Percentiles rank a stretch among this genome's conserved stretches.
phyloP scores from a whole-genome alignment of 2,329 filamentous ascomycete genomes.

The Ophiosphaerella narmari region DNA sequence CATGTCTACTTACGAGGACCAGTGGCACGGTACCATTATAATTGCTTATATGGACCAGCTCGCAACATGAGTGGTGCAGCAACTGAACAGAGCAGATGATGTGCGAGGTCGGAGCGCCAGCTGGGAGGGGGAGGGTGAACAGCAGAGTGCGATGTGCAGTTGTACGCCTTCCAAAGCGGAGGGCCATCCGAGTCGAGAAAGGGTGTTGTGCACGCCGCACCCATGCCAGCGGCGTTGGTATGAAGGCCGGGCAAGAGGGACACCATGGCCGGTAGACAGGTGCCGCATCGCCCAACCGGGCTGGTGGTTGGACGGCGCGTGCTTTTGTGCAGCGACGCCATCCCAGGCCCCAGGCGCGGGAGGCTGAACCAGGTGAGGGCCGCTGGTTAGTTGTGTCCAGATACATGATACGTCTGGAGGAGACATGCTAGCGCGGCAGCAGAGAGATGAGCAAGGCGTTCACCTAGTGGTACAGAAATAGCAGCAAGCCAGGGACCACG shows the following conservation, averaged over 20 bases:
- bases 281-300: conserved; percentile 41
- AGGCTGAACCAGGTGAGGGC: conserved; percentile 7
- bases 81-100: conserved; percentile 3
- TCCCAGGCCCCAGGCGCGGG: conserved; percentile 36
- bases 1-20: conserved; percentile 25
- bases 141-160: conserved; percentile 7
- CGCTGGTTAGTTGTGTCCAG: conserved; percentile 26
- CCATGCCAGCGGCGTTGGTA: conserved; percentile 32
- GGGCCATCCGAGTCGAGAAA: conserved; percentile 29
- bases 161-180: conserved; percentile 16
- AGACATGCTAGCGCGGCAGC: conserved; percentile 30
- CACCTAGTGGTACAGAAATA: conserved; percentile 31
- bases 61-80: conserved; percentile 22
- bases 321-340: conserved; percentile 25
- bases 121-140: conserved; percentile 18
- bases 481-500: conserved; percentile 1
- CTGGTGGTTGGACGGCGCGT: conserved; percentile 34
- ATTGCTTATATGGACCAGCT: conserved; percentile 25
- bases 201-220: conserved; percentile 31
- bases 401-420: background rate
- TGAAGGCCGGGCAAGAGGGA: conserved; percentile 24
- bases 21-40: conserved; percentile 35
- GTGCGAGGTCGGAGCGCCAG: conserved; percentile 25
- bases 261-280: conserved; percentile 36
- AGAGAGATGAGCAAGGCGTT: conserved; percentile 33